phyloP scores from a whole-genome alignment of 805 yeast genomes.

The Pichia gijzeniarum region DNA sequence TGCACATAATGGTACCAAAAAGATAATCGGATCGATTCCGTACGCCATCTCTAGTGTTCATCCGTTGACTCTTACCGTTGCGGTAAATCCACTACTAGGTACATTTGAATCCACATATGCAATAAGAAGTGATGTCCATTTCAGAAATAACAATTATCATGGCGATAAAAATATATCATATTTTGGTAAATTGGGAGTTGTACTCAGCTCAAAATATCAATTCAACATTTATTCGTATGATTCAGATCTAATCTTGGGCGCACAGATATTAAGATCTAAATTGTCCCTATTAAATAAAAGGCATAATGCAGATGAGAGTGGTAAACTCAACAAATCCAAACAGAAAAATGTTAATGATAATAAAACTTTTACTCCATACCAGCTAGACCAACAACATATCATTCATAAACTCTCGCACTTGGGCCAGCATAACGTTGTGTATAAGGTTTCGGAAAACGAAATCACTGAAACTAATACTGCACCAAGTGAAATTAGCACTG shows the following conservation, averaged over 20 bases:
- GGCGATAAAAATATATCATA: background rate
- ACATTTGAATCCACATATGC: slow-evolving; percentile 84
- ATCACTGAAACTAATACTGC: slow-evolving; percentile 1
- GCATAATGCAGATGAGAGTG: background rate
- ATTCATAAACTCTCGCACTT: background rate
- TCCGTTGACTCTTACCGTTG: slow-evolving; percentile 81
- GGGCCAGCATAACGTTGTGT: slow-evolving; percentile 9
- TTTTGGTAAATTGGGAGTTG: slow-evolving; percentile 20
- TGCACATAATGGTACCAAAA: background rate
- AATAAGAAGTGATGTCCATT: slow-evolving; percentile 65
- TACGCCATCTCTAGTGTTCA: slow-evolving; percentile 23
- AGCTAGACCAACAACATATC: slow-evolving; percentile 1
- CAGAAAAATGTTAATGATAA: background rate
- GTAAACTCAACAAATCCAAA: background rate
- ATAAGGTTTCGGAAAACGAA: slow-evolving; percentile 6
- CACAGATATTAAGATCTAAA: slow-evolving; percentile 63
- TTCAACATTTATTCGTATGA: slow-evolving; percentile 88
- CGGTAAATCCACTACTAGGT: slow-evolving; percentile 86
- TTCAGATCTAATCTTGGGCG: slow-evolving; percentile 79
- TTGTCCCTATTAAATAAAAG: background rate
- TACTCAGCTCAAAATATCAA: slow-evolving; percentile 79
- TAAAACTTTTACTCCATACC: background rate
- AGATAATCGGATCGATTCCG: slow-evolving; percentile 5
- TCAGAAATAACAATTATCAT: slow-evolving; percentile 23
- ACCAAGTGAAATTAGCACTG: background rate